phyloP scores from a whole-genome alignment of 2,329 filamentous ascomycete genomes.

The Ceratocystis diversiconidia region DNA sequence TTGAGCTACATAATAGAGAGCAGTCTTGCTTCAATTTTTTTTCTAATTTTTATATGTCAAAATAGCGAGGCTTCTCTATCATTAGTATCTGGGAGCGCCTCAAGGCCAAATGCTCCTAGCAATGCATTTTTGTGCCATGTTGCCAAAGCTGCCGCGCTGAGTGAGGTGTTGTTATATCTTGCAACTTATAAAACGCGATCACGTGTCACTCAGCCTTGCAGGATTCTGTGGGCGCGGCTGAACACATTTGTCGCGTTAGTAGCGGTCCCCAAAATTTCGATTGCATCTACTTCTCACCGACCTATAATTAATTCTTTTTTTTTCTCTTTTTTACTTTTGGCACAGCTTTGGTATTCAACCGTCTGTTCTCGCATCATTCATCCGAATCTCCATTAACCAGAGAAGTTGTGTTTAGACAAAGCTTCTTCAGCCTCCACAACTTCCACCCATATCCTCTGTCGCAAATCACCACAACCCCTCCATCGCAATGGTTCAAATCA shows the following conservation, averaged over 20 bases:
- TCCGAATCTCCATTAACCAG: too few relatives aligned
- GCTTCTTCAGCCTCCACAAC: not conserved
- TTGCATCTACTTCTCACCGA: not conserved
- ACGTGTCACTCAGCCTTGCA: slow-evolving; percentile 17
- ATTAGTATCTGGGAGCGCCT: too few relatives aligned
- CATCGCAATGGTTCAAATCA: slow-evolving; percentile 66
- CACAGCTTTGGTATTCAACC: not conserved
- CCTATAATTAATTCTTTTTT: slow-evolving; percentile 5
- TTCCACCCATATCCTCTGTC: not conserved
- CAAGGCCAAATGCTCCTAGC: not conserved
- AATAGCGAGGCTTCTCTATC: not conserved
- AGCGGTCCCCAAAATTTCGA: slow-evolving; percentile 10
- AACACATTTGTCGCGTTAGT: slow-evolving; percentile 13
- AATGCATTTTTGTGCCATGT: not conserved
- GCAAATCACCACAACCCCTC: not conserved
- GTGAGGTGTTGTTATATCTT: not conserved
- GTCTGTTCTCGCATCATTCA: too few relatives aligned
- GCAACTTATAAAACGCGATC: slow-evolving; percentile 1
- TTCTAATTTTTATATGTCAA: not conserved
- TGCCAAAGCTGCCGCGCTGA: not conserved
- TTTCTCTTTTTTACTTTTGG: not conserved
- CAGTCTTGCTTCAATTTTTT: too few relatives aligned
- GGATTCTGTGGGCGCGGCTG: slow-evolving; percentile 17
- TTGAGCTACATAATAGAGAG: too few relatives aligned
- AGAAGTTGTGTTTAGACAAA: not conserved